A percentile compares a stretch with the other conserved stretches of the same genome.
Conservation (phyloP, 441 rosid genomes). For the Adansonia madagascariensis region DNA sequence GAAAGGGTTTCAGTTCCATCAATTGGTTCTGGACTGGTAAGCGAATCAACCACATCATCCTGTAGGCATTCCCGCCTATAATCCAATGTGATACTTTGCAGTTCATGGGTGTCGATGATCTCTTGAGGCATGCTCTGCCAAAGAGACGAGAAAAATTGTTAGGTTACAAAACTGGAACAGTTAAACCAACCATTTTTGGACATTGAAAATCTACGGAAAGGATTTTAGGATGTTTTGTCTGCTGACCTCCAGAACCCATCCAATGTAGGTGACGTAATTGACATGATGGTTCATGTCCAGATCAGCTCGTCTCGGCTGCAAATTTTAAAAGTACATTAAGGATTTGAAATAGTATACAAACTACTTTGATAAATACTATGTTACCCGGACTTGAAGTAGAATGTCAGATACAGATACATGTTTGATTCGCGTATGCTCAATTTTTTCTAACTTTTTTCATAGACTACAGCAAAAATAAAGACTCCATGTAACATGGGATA, state of each 20-base stretch:
- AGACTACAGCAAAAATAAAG: too few species aligned
- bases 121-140: conserved; percentile 96
- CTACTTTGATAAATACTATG: conserved; percentile 14
- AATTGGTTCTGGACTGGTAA: conserved; percentile 54
- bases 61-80: conserved; percentile 93
- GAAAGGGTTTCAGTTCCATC: conserved; percentile 35
- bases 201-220: background rate
- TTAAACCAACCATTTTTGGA: conserved; percentile 13
- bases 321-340: conserved; percentile 27
- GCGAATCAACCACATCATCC: conserved; percentile 84
- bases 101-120: conserved; percentile 80
- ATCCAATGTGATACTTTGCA: conserved; percentile 82
- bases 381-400: too few species aligned
- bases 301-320: conserved; percentile 94
- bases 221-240: background rate
- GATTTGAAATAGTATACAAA: conserved; percentile 7
- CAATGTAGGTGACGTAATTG: conserved; percentile 86
- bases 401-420: too few species aligned
- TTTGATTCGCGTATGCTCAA: too few species aligned
- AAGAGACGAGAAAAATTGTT: conserved; percentile 11
- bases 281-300: conserved; percentile 99
- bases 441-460: too few species aligned
- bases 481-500: too few species aligned
- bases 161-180: background rate
- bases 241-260: conserved; percentile 96